phyloP scores from a whole-genome alignment of 2,329 filamentous ascomycete genomes.

The Alternaria brassicicola region DNA sequence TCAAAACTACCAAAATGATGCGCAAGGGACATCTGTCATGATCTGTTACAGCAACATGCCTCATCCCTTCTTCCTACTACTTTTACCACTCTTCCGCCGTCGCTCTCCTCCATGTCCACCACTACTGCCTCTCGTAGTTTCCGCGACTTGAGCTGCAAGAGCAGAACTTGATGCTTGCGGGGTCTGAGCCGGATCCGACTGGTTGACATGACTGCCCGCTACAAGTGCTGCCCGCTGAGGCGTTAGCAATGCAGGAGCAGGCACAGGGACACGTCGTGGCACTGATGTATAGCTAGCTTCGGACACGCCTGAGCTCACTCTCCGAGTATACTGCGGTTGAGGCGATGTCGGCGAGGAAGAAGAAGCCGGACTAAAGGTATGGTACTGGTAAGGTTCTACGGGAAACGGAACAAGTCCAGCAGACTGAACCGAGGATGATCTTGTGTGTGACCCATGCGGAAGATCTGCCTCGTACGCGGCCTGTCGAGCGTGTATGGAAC shows the following conservation, averaged over 20 bases:
- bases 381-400: constrained; percentile 43
- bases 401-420: constrained; percentile 39
- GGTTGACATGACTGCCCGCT: constrained; percentile 23
- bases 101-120: constrained; percentile 34
- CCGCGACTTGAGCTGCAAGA: constrained; percentile 14
- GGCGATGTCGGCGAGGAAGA: constrained; percentile 31
- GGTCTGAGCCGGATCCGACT: constrained; percentile 30
- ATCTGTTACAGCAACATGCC: not conserved
- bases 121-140: constrained; percentile 23
- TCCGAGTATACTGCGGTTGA: constrained; percentile 38
- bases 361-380: constrained; percentile 35
- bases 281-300: constrained; percentile 38
- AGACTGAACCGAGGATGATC: constrained; percentile 31
- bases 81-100: constrained; percentile 32
- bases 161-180: constrained; percentile 16
- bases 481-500: constrained; percentile 26
- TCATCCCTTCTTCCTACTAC: constrained; percentile 28
- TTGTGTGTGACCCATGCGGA: constrained; percentile 21
- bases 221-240: constrained; percentile 22
- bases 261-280: constrained; percentile 47
- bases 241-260: constrained; percentile 11
- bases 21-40: not conserved
- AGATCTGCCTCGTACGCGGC: constrained; percentile 20
- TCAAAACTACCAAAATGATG: not conserved
- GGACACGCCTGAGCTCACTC: constrained; percentile 29